phyloP scores from a whole-genome alignment of 192 early-diverging fungal species.

The Geranomyces variabilis region DNA sequence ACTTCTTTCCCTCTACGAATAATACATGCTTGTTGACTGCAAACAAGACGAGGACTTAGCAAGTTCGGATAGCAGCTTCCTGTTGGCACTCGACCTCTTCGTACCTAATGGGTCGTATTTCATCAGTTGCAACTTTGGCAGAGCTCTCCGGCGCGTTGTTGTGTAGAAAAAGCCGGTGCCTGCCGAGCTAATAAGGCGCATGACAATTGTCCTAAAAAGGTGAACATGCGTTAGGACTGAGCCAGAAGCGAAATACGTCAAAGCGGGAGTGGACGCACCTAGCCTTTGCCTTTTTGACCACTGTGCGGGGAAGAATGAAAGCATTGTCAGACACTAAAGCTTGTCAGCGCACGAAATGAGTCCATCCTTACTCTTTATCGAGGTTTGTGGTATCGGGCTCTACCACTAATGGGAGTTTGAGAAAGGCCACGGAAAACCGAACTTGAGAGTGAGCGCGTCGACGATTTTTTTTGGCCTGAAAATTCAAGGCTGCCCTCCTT shows the following conservation, averaged over 20 bases:
- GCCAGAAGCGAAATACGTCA: background rate
- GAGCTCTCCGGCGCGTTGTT: constrained; percentile 73
- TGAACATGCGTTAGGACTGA: background rate
- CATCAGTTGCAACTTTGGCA: constrained; percentile 84
- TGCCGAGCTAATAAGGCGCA: constrained; percentile 82
- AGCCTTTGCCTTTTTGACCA: constrained; percentile 36
- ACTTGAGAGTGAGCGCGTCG: no score
- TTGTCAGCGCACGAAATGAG: no score
- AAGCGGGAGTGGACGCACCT: constrained; percentile 11
- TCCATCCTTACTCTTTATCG: no score
- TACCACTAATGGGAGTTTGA: no score
- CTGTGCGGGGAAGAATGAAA: constrained; percentile 7
- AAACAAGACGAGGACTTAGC: background rate
- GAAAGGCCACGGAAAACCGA: no score
- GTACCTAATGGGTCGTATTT: constrained; percentile 92
- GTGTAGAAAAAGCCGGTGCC: constrained; percentile 94
- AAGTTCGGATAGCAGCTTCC: background rate
- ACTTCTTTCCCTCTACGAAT: constrained; percentile 70
- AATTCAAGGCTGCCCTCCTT: no score
- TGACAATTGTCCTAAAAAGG: constrained; percentile 70
- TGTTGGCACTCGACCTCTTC: background rate
- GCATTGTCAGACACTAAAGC: background rate
- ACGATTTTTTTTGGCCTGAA: no score
- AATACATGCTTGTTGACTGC: constrained; percentile 84
- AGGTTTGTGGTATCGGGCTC: no score